These are phyloP conservation scores for Trichomonascus vanleenenianus DNA, from an alignment of 805 yeast genomes.

Conservation along the genomic window DNA sequence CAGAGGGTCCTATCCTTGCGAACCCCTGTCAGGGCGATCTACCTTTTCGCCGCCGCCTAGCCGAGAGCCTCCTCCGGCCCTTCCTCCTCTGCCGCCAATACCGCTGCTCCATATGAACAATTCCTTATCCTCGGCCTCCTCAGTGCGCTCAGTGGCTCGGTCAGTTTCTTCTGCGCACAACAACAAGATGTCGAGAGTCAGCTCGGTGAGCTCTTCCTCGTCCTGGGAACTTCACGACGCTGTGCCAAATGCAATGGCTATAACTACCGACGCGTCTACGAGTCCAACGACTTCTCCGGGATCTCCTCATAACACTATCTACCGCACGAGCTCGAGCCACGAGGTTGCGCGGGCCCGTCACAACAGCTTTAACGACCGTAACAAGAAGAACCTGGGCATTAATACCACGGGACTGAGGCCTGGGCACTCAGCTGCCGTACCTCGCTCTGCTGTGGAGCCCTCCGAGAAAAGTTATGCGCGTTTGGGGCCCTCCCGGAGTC, in stretches of 20 bases:
- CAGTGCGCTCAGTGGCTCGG: neutral
- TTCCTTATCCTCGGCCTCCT: neutral
- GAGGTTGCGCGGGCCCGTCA: too few species aligned
- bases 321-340: too few species aligned
- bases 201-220: too few species aligned
- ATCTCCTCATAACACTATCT: neutral
- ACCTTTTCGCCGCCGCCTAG: neutral
- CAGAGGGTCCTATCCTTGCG: neutral
- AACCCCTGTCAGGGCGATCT: neutral
- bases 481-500: neutral
- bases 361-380: neutral
- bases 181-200: too few species aligned
- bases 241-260: neutral
- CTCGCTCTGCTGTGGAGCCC: neutral
- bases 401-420: conserved; percentile 2
- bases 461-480: neutral
- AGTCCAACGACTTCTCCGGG: neutral
- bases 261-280: neutral
- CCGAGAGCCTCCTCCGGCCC: conserved; percentile 3
- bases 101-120: conserved; percentile 6
- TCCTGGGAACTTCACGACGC: too few species aligned
- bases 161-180: too few species aligned
- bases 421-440: neutral
- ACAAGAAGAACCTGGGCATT: conserved; percentile 18
- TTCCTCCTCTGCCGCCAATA: conserved; percentile 12